Conservation (phyloP, 805 yeast species). For the Wickerhamomyces strasburgensis region DNA sequence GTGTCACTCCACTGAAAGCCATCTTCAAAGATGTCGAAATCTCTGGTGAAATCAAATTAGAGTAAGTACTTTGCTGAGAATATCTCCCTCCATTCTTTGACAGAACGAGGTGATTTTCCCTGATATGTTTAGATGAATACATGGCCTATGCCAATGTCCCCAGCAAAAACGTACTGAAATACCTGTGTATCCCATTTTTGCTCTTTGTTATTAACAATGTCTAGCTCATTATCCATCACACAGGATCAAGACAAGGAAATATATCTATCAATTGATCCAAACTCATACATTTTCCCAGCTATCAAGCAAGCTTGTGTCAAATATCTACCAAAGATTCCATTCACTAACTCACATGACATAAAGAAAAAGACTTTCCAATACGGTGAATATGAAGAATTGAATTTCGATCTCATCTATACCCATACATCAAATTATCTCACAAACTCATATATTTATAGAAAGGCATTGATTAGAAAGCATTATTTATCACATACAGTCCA, state of each 20-base stretch:
- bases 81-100: too few species aligned
- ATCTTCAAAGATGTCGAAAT: constrained; percentile 54
- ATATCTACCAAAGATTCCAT: constrained; percentile 30
- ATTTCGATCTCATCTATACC: constrained; percentile 57
- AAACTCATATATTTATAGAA: constrained; percentile 82
- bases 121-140: too few species aligned
- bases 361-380: constrained; percentile 55
- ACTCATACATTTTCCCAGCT: constrained; percentile 39
- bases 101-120: too few species aligned
- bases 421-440: constrained; percentile 51
- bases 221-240: neutral
- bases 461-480: constrained; percentile 88
- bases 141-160: too few species aligned
- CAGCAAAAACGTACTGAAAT: too few species aligned
- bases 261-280: constrained; percentile 29
- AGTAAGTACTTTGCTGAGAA: constrained; percentile 16
- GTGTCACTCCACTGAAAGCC: constrained; percentile 71
- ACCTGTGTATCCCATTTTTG: too few species aligned
- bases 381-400: constrained; percentile 86
- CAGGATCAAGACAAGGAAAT: constrained; percentile 1
- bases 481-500: constrained; percentile 82
- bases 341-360: constrained; percentile 11
- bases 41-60: constrained; percentile 53
- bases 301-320: constrained; percentile 27
- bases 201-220: too few species aligned